Base-by-base conservation (phyloP, 257 asterid species). In the Thymus quinquecostatus region DNA sequence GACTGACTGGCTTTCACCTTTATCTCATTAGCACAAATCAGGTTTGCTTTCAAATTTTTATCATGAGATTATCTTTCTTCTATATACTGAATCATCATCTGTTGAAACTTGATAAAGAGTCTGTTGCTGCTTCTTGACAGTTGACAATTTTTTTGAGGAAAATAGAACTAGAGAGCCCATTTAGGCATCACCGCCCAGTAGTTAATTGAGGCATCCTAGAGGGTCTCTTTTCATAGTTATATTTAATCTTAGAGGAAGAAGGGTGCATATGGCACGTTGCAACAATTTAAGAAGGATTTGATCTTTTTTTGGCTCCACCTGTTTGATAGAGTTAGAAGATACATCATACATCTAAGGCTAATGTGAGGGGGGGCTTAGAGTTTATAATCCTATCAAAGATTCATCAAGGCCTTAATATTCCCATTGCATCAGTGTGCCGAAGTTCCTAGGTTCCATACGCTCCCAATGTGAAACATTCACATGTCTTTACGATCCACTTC, bases 1-100 rank as follows among this genome's bases (percentile, higher is more conserved):
- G 99, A 36, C 96, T 95, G 74, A 88, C 99, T 61, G 98, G 97
- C 70, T 95, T 95, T 81, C 99, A 95, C 81, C 88, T 83, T 59
- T 95, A 92, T 79, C 94, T 95, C 41, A 89, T 92, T 58, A 84
- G 95, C 86, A 82, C 96, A 2, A 95, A 95, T 85, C 99, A 92
- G 98, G 99, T 95, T 67, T 33, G 91, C 45, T 75, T 49, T 65
- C 75, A 70, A 21, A 59, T 27, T 75, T 77, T 77, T 80, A 38
- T 56, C 58, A 45, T 27, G 32, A 41, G 64, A 44, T 40, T 34
- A 66, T 63, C 60, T 74, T 21, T 48, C 70, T 34, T 61, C 29
- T 65, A 14, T 41, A 10, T 63, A 51, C 51, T 65, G 14, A 63
- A 40, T 40, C 51, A 8, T 61, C 34, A 54, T 54, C 48, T 8